Evolutionary conservation across 108 stramenopile species (phyloP).

Genomic region (Cyclotella choctawhatcheeana): DNA sequence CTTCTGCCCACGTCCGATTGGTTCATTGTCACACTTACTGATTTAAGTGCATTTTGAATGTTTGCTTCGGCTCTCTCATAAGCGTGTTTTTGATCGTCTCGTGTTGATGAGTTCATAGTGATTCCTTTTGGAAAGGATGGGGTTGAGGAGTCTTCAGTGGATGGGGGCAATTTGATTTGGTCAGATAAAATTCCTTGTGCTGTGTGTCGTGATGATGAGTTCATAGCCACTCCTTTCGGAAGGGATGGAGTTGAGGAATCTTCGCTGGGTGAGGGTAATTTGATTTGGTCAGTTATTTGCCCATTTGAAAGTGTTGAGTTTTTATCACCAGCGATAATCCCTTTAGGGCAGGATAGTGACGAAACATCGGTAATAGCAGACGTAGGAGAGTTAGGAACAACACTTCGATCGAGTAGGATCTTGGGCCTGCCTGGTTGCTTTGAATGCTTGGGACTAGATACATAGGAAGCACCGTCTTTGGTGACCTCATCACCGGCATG

Average conservation of each 20-base stretch:
- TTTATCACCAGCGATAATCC: too few relatives aligned
- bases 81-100: conserved; percentile 20
- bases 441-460: neutral
- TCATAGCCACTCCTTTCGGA: neutral
- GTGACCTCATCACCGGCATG: conserved; percentile 9
- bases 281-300: neutral
- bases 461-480: conserved; percentile 5
- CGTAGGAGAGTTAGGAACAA: neutral
- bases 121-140: neutral
- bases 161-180: neutral
- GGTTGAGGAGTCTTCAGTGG: neutral
- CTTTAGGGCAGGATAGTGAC: conserved; percentile 1
- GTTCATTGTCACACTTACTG: conserved; percentile 4
- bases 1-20: neutral
- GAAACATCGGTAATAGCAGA: neutral
- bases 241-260: neutral
- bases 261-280: neutral
- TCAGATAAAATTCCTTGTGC: neutral
- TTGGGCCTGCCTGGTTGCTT: conserved; percentile 5
- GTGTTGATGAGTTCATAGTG: neutral
- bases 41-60: conserved; percentile 35
- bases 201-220: neutral
- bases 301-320: too few relatives aligned
- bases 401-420: neutral
- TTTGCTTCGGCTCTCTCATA: conserved; percentile 22